A percentile compares a stretch with the other conserved stretches of the same genome.
Evolutionary conservation across 257 asterid genomes (phyloP).

Genomic region (Datura wrightii): DNA sequence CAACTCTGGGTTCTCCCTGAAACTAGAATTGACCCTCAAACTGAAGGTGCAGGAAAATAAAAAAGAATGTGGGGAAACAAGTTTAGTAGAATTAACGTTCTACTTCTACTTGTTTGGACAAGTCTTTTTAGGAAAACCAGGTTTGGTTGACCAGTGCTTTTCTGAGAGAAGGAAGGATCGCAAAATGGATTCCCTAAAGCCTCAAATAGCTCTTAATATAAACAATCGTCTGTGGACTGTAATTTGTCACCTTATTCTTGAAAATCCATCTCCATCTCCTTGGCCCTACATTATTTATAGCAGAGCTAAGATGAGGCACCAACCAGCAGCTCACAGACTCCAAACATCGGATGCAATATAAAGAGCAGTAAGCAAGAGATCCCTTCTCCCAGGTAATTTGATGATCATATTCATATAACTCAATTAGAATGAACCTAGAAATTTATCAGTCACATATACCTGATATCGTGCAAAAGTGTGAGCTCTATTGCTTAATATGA

Average conservation of each 20-base stretch:
- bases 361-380: conserved; percentile 20
- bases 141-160: background rate
- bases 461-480: background rate
- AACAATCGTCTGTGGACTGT: background rate
- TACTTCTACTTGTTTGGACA: conserved; percentile 27
- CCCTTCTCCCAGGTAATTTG: background rate
- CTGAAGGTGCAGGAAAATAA: background rate
- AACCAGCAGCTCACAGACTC: background rate
- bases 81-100: background rate
- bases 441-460: background rate
- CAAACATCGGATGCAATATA: background rate
- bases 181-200: conserved; percentile 23
- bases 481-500: background rate
- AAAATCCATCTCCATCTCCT: background rate
- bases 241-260: background rate
- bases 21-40: conserved; percentile 1
- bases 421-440: background rate
- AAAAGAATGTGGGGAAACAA: background rate
- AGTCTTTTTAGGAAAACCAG: background rate
- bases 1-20: background rate
- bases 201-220: background rate
- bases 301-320: conserved; percentile 14
- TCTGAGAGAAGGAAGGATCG: background rate
- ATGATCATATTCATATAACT: background rate
- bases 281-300: background rate